Evolutionary conservation across 768 basidiomycete species (phyloP), one percentile per base, ranked within the genome.

Genomic region (Cystobasidium ongulense): DNA sequence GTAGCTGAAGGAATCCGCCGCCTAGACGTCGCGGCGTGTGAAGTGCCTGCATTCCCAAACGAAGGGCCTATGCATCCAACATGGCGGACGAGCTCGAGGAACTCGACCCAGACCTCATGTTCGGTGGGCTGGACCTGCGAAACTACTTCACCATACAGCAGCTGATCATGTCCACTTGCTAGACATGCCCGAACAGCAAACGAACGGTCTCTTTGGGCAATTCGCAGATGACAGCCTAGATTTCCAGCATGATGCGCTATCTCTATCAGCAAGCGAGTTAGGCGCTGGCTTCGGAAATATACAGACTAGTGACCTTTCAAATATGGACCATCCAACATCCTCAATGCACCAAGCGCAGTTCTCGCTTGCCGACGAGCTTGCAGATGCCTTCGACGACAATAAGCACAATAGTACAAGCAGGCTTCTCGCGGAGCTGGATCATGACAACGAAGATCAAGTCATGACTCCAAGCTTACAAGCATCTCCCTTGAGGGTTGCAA

Each of bases 181-280:
- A 67, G 65, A 67, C 50, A 67, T 67, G 65, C 65, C 65, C 13
- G 41, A 33, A 33, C 65, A 67, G 41, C 39, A 29, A 46, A 31
- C 39, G 17, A 29, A 25, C 39, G 65, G 65, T 2, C 65, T 59
- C 5, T 59, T 29, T 31, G 13, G 23, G 5, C 33, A 29, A 59
- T 10, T 17, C 27, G 11, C 23, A 59, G 57, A 50, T 35, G 57
- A 59, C 33, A 59, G 57, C 57, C 25, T 59, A 4, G 57, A 59
- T 59, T 59, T 35, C 33, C 57, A 35, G 57, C 57, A 59, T 7
- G 23, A 59, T 29, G 57, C 23, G 25, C 57, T 59, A 13, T 59
- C 46, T 4, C 21, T 50, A 21, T 50, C 46, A 21, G 15, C n/a
- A 50, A 50, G 46, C 46, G 46, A 50, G 10, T n/a, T 50, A 4